Percentiles rank a stretch among this genome's conserved stretches.
Conservation (phyloP, 1,139 yeast genomes). For the Yamadazyma oceani region DNA sequence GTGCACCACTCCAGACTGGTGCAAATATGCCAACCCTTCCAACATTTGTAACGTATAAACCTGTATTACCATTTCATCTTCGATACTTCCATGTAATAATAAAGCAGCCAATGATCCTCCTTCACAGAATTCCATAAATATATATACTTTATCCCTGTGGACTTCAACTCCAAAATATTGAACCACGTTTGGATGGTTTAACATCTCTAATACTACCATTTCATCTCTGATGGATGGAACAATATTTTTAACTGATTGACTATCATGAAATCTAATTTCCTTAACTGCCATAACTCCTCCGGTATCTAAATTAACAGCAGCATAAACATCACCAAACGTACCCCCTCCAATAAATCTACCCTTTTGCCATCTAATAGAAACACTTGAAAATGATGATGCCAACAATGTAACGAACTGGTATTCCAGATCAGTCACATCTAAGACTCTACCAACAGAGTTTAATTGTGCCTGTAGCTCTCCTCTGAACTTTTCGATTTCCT, state of each 20-base stretch:
- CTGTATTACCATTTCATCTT: conserved; percentile 91
- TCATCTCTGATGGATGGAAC: conserved; percentile 92
- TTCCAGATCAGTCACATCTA: conserved; percentile 84
- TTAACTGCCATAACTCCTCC: conserved; percentile 98
- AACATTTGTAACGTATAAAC: conserved; percentile 89
- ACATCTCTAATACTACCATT: conserved; percentile 93
- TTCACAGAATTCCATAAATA: conserved; percentile 97
- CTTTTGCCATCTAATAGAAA: conserved; percentile 96
- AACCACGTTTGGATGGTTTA: conserved; percentile 93
- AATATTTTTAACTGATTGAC: conserved; percentile 79
- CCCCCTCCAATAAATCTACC: conserved; percentile 95
- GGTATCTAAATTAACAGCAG: conserved; percentile 89
- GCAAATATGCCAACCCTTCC: conserved; percentile 93
- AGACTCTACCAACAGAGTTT: conserved; percentile 76
- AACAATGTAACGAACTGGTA: conserved; percentile 83
- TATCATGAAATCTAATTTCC: conserved; percentile 88
- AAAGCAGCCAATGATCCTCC: conserved; percentile 90
- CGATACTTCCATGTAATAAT: conserved; percentile 83
- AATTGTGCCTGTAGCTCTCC: conserved; percentile 48
- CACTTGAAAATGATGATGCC: conserved; percentile 87
- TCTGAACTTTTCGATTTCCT: conserved; percentile 58
- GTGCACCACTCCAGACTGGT: conserved; percentile 94
- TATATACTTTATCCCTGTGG: conserved; percentile 91
- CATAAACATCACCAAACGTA: conserved; percentile 90
- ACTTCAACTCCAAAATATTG: conserved; percentile 97